Percentiles rank a stretch among this genome's conserved stretches.
phyloP scores from a whole-genome alignment of 345 rosid genomes.

The Dipteronia sinensis region DNA sequence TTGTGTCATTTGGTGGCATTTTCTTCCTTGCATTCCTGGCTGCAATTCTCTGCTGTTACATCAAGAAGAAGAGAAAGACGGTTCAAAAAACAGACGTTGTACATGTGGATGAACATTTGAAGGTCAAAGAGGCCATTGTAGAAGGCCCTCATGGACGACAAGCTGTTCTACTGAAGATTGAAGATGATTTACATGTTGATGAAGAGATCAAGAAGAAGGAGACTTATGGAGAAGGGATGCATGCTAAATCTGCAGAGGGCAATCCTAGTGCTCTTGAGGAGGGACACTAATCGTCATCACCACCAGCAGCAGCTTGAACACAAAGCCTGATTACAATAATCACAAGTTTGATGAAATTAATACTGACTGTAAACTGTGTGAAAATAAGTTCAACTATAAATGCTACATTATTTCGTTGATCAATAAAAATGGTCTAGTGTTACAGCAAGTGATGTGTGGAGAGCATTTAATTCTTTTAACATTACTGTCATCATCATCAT shows the following conservation, averaged over 20 bases:
- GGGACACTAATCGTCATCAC: constrained; percentile 18
- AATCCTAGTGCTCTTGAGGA: constrained; percentile 8
- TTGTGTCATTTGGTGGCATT: constrained; percentile 60
- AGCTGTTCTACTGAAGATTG: constrained; percentile 49
- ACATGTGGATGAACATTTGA: constrained; percentile 55
- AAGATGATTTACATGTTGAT: constrained; percentile 55
- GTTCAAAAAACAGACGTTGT: constrained; percentile 32
- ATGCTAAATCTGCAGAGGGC: constrained; percentile 8
- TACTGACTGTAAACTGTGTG: neutral
- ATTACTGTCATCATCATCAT: neutral
- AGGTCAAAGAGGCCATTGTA: constrained; percentile 56
- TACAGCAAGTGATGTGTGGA: neutral
- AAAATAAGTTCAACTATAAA: neutral
- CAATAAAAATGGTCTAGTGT: neutral
- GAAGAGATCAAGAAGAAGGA: constrained; percentile 44
- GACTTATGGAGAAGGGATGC: constrained; percentile 24
- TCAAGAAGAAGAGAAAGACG: constrained; percentile 51
- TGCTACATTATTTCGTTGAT: no score
- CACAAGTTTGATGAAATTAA: neutral
- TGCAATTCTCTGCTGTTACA: constrained; percentile 39
- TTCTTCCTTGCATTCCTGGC: constrained; percentile 52
- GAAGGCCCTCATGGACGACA: constrained; percentile 51
- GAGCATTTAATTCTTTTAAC: neutral
- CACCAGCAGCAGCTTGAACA: constrained; percentile 13
- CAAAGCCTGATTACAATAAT: constrained; percentile 12